Evolutionary conservation across 192 early-diverging fungal species (phyloP).

Genomic region (Umbelopsis sp.): DNA sequence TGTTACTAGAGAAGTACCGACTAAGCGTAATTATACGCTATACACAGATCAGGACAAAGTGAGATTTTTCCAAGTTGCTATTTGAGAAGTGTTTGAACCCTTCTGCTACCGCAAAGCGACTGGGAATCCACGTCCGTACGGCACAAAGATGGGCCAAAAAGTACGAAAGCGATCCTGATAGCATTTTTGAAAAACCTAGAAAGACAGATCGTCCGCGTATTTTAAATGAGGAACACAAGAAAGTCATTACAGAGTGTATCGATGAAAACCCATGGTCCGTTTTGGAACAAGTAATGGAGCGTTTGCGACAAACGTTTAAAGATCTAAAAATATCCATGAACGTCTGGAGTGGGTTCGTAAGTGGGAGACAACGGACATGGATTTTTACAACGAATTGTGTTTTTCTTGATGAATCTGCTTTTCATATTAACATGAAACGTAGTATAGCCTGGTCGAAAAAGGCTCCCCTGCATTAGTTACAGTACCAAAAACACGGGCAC

Average conservation of each 20-base stretch:
- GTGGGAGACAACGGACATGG: constrained; percentile 21
- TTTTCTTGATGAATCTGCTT: constrained; percentile 24
- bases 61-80: constrained; percentile 5
- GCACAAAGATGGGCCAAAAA: too few relatives aligned
- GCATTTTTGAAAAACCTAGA: too few relatives aligned
- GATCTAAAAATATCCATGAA: constrained; percentile 18
- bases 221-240: too few relatives aligned
- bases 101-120: too few relatives aligned
- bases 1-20: neutral
- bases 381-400: constrained; percentile 23
- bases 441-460: constrained; percentile 3
- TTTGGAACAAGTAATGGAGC: too few relatives aligned
- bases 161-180: too few relatives aligned
- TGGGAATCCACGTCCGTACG: too few relatives aligned
- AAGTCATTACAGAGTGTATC: too few relatives aligned
- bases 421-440: constrained; percentile 22
- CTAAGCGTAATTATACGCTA: neutral
- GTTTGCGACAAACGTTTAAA: too few relatives aligned
- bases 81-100: too few relatives aligned
- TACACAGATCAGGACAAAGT: constrained; percentile 9
- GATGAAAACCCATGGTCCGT: too few relatives aligned
- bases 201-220: too few relatives aligned
- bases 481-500: constrained; percentile 5
- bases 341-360: constrained; percentile 13
- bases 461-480: constrained; percentile 11